These are phyloP conservation scores for Barnettozyma hawaiiensis DNA, from an alignment of 1,139 yeast genomes.

Conservation along the genomic window DNA sequence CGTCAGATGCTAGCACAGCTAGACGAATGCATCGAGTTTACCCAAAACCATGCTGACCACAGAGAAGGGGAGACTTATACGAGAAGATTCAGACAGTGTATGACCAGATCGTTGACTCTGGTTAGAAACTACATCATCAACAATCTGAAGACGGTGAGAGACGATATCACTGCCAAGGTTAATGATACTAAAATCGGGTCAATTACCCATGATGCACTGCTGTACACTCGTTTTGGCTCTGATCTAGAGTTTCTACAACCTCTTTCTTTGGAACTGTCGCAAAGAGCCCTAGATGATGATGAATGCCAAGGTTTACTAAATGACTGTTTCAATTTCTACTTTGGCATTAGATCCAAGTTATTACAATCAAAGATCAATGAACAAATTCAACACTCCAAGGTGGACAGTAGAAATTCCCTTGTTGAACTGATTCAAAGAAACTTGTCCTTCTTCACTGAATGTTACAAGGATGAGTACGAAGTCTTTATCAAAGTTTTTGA, in stretches of 20 bases:
- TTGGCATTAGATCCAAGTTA: slow-evolving; percentile 47
- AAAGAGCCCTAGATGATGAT: slow-evolving; percentile 40
- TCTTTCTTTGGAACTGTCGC: slow-evolving; percentile 45
- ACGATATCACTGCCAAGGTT: slow-evolving; percentile 35
- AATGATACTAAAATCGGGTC: slow-evolving; percentile 27
- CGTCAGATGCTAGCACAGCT: slow-evolving; percentile 48
- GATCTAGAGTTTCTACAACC: slow-evolving; percentile 39
- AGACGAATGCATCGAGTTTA: slow-evolving; percentile 52
- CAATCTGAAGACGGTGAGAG: slow-evolving; percentile 44
- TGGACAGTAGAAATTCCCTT: slow-evolving; percentile 29
- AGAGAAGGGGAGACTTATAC: slow-evolving; percentile 68
- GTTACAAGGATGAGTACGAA: slow-evolving; percentile 56
- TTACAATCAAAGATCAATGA: slow-evolving; percentile 39
- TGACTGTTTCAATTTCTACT: slow-evolving; percentile 63
- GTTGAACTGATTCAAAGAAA: slow-evolving; percentile 56
- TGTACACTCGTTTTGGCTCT: slow-evolving; percentile 57
- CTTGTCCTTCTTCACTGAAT: slow-evolving; percentile 49
- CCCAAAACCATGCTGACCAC: slow-evolving; percentile 45
- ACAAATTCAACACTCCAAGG: slow-evolving; percentile 26
- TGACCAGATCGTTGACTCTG: slow-evolving; percentile 76
- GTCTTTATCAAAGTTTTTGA: slow-evolving; percentile 53
- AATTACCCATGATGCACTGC: slow-evolving; percentile 46
- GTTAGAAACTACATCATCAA: slow-evolving; percentile 61
- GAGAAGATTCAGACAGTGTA: slow-evolving; percentile 74
- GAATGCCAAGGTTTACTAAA: slow-evolving; percentile 64